Evolutionary conservation across 352 stramenopile species (phyloP).

Genomic region (Globisporangium alternatum): DNA sequence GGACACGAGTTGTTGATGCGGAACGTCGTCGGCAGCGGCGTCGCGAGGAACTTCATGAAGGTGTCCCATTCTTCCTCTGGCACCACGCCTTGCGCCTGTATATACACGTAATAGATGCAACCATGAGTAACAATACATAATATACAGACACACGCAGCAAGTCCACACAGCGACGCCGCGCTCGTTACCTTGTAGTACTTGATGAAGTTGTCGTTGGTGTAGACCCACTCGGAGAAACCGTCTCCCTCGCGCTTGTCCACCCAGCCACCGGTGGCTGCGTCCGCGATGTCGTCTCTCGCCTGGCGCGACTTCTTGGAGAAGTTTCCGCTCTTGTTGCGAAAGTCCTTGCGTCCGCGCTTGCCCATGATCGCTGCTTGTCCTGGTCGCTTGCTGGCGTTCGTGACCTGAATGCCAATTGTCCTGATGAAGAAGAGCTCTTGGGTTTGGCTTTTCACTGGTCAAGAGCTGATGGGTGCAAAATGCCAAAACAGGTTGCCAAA

Average conservation of each 20-base stretch:
- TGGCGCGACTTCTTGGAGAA: constrained; percentile 21
- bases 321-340: constrained; percentile 36
- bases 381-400: neutral
- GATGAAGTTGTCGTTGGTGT: constrained; percentile 84
- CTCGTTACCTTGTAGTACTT: constrained; percentile 74
- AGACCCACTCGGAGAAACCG: constrained; percentile 83
- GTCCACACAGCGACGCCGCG: neutral
- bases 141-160: neutral
- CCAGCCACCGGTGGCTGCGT: constrained; percentile 20
- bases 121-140: neutral
- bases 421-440: constrained; percentile 6
- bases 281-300: constrained; percentile 11
- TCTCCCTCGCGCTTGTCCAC: constrained; percentile 65
- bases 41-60: constrained; percentile 89
- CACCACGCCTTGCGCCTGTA: constrained; percentile 79
- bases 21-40: constrained; percentile 91
- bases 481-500: constrained; percentile 11
- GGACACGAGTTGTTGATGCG: constrained; percentile 91
- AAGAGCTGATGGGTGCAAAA: constrained; percentile 9
- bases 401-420: constrained; percentile 14
- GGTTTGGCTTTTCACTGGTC: constrained; percentile 18
- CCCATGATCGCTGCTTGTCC: constrained; percentile 31
- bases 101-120: neutral
- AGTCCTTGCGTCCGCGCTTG: constrained; percentile 47
- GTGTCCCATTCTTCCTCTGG: constrained; percentile 80